phyloP scores from a whole-genome alignment of 2,329 filamentous ascomycete species.

The Thelonectria rubi region DNA sequence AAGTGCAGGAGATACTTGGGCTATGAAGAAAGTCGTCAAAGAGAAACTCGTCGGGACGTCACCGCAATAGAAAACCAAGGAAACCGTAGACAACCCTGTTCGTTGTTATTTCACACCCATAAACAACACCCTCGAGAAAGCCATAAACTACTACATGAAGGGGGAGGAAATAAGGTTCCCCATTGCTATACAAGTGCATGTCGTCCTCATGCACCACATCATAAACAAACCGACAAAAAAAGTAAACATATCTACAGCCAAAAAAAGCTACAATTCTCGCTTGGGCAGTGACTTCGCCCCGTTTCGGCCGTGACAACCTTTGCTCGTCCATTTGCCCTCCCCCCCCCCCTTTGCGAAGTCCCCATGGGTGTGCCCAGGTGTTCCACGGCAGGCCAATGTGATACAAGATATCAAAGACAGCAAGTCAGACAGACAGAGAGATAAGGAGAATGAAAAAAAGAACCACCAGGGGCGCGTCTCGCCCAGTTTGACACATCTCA shows the following conservation, averaged over 20 bases:
- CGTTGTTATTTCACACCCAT: too few species aligned
- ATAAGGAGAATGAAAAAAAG: slow-evolving; percentile 15
- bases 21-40: neutral
- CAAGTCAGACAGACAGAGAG: too few species aligned
- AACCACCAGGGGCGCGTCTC: slow-evolving; percentile 20
- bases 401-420: slow-evolving; percentile 10
- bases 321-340: slow-evolving; percentile 7
- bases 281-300: slow-evolving; percentile 14
- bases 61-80: too few species aligned
- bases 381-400: slow-evolving; percentile 4
- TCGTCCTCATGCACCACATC: slow-evolving; percentile 39
- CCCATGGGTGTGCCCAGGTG: neutral
- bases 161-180: slow-evolving; percentile 27
- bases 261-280: slow-evolving; percentile 26
- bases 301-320: slow-evolving; percentile 2
- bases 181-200: slow-evolving; percentile 39
- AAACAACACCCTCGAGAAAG: slow-evolving; percentile 19
- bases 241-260: slow-evolving; percentile 39
- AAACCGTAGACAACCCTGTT: too few species aligned
- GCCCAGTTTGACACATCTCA: slow-evolving; percentile 15
- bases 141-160: slow-evolving; percentile 38
- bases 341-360: neutral
- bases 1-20: neutral
- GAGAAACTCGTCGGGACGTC: too few species aligned
- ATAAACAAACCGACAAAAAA: slow-evolving; percentile 35